Evolutionary conservation across 2,329 filamentous ascomycete species (phyloP), one percentile per base, ranked within the genome.

Genomic region (Neofusicoccum cordaticola): DNA sequence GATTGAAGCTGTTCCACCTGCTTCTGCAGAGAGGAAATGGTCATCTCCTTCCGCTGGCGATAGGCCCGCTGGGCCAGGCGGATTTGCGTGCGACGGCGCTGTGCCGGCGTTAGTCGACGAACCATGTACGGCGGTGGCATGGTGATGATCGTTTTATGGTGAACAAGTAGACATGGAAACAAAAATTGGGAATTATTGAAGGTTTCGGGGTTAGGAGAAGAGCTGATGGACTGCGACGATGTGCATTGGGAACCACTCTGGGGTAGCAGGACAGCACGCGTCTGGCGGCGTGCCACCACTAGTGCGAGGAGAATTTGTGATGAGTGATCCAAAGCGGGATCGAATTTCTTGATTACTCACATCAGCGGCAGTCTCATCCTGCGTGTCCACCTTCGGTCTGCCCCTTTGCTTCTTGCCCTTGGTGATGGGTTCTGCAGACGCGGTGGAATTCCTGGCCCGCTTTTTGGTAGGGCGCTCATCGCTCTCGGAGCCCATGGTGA

Each of bases 81-180:
- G 68, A 97, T 95, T 74, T 97, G 93, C 4, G 91, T 94, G 63
- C 93, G 86, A 61, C 93, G 89, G 67, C 92, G 89, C 90, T 91
- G 56, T 52, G 53, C 35, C 13, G 52, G 51, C 11, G 62, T 64
- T 48, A 64, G 62, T 42, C 35, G 62, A 19, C 62, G 52, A 17
- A 63, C 50, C 41, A 64, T 48, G 35, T 56, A 52, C n/a, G 50
- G 61, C 17, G 27, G 47, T 47, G 48, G 56, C 56, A 60, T 60
- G 27, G 34, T 37, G 56, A 12, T 13, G n/a, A 9, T 5, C 4
- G 42, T 9, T 6, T 8, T 19, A 7, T 9, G 11, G 22, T 11
- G 27, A 42, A 44, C 53, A 22, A 19, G 5, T 45, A 22, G 13
- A 19, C 42, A 60, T 47, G 41, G 44, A 47, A 58, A 39, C 12